These are phyloP conservation scores for Penicillium cinerascens DNA, from an alignment of 495 filamentous ascomycete species.

Conservation along the genomic window DNA sequence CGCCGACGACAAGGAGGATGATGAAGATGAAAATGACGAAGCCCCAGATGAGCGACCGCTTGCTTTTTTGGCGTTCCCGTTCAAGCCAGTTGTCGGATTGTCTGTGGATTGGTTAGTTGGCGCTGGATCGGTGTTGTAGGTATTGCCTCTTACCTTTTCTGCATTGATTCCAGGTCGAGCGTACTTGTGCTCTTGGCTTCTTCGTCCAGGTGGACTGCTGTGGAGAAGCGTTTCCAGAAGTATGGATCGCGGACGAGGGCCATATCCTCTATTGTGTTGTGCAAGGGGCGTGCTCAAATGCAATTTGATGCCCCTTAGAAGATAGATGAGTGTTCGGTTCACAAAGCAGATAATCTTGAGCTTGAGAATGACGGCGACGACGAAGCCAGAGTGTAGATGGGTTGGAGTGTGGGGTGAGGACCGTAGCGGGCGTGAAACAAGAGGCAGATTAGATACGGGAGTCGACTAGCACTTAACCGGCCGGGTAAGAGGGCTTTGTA, in stretches of 20 bases:
- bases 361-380: not conserved
- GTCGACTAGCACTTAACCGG: slow-evolving; percentile 13
- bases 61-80: slow-evolving; percentile 32
- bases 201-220: slow-evolving; percentile 53
- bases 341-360: not conserved
- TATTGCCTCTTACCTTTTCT: slow-evolving; percentile 14
- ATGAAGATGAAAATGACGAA: slow-evolving; percentile 32
- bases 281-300: not conserved
- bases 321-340: not conserved
- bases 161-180: slow-evolving; percentile 8
- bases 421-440: not conserved
- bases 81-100: slow-evolving; percentile 32
- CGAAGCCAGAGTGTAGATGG: not conserved
- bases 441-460: slow-evolving; percentile 6
- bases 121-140: not conserved
- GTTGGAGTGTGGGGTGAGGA: not conserved
- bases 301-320: not conserved
- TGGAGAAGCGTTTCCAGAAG: slow-evolving; percentile 62
- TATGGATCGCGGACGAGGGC: slow-evolving; percentile 53
- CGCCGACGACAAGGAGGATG: slow-evolving; percentile 23
- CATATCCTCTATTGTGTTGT: slow-evolving; percentile 18
- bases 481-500: slow-evolving; percentile 2
- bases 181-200: slow-evolving; percentile 19
- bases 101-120: slow-evolving; percentile 11
- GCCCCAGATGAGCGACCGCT: slow-evolving; percentile 32